phyloP scores from a whole-genome alignment of 1,284 basidiomycete species.

The Austroboletus olivaceoglutinosus region DNA sequence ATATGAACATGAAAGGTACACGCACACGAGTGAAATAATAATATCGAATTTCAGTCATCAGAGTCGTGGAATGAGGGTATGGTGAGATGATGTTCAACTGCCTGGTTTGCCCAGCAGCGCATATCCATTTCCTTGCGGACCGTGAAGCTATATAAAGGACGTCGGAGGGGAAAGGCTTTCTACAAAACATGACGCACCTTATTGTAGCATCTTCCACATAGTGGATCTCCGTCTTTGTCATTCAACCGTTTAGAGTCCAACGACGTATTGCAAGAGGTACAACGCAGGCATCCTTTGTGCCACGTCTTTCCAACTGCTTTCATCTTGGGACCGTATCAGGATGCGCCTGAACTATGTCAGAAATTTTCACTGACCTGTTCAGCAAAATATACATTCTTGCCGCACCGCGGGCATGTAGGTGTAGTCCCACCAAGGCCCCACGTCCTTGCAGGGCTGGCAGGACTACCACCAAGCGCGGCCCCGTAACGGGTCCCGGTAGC shows the following conservation, averaged over 20 bases:
- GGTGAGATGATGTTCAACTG: conserved; percentile 25
- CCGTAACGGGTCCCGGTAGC: conserved; percentile 54
- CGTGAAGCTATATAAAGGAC: conserved; percentile 50
- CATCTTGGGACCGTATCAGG: conserved; percentile 41
- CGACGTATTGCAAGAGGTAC: conserved; percentile 60
- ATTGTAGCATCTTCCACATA: conserved; percentile 68
- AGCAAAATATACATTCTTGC: conserved; percentile 61
- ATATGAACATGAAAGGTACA: conserved; percentile 23
- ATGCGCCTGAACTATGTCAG: neutral
- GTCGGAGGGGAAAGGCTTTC: conserved; percentile 4
- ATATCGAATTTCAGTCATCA: conserved; percentile 16
- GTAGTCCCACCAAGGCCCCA: conserved; percentile 44
- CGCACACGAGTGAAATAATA: conserved; percentile 20
- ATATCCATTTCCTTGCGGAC: conserved; percentile 71
- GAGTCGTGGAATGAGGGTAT: neutral
- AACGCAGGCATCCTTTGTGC: conserved; percentile 74
- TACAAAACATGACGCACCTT: conserved; percentile 49
- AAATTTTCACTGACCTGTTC: conserved; percentile 46
- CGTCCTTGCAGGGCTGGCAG: conserved; percentile 33
- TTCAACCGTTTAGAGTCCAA: conserved; percentile 68
- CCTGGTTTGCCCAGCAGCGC: conserved; percentile 66
- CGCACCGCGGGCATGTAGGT: conserved; percentile 56
- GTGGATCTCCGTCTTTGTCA: conserved; percentile 69
- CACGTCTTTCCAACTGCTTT: conserved; percentile 75
- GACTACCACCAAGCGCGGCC: conserved; percentile 38